Percentiles rank a stretch among this genome's conserved stretches.
Conservation (phyloP, 192 early-diverging fungal species). For the Rhizophlyctis rosea region DNA sequence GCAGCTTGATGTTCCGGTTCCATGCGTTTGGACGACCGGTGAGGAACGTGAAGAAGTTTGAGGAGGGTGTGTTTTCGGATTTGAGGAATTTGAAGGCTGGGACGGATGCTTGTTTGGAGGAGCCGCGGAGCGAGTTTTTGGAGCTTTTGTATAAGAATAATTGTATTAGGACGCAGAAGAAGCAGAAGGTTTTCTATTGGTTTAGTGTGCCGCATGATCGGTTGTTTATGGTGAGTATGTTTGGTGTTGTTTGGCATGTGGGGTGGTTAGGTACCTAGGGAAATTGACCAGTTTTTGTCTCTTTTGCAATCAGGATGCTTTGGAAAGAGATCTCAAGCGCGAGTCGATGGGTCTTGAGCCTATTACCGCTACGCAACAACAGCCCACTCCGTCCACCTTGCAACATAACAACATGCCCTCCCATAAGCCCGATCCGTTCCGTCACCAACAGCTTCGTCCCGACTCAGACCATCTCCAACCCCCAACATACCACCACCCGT, state of each 20-base stretch:
- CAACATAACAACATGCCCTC: no score
- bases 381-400: no score
- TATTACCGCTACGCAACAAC: constrained; percentile 79
- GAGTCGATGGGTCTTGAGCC: constrained; percentile 83
- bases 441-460: no score
- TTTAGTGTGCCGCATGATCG: constrained; percentile 90
- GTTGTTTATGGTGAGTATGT: constrained; percentile 70
- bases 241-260: no score
- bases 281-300: constrained; percentile 1
- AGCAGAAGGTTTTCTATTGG: constrained; percentile 99
- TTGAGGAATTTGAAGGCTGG: constrained; percentile 93
- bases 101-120: constrained; percentile 87
- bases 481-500: no score
- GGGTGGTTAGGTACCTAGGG: no score
- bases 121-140: constrained; percentile 88
- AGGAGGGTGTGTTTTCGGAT: constrained; percentile 97
- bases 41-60: constrained; percentile 90
- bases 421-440: no score
- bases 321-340: constrained; percentile 93
- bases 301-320: constrained; percentile 65
- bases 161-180: constrained; percentile 97
- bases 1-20: constrained; percentile 86
- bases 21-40: constrained; percentile 86
- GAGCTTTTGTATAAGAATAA: constrained; percentile 94
- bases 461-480: no score